Percentiles rank a stretch among this genome's conserved stretches.
phyloP scores from a whole-genome alignment of 2,329 filamentous ascomycete species.

The Microdochium trichocladiopsis region DNA sequence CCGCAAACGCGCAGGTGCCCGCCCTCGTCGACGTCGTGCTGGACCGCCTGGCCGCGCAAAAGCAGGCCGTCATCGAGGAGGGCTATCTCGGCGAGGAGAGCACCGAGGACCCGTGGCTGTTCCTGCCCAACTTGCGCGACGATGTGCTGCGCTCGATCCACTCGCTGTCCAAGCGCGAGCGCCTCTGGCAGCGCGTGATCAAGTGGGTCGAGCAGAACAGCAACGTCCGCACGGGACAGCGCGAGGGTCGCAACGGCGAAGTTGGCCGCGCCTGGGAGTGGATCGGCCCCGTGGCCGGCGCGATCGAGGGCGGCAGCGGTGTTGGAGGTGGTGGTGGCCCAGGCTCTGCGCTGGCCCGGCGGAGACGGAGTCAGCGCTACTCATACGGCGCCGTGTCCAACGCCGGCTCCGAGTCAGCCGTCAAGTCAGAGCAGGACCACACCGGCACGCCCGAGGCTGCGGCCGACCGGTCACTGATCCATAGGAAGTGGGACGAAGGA shows the following conservation, averaged over 20 bases:
- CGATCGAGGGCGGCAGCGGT: not conserved
- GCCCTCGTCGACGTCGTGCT: constrained; percentile 78
- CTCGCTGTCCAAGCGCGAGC: constrained; percentile 65
- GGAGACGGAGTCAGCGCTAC: constrained; percentile 44
- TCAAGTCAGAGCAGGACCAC: constrained; percentile 27
- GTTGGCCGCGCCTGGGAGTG: constrained; percentile 63
- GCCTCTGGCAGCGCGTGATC: constrained; percentile 77
- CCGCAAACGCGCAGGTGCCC: constrained; percentile 68
- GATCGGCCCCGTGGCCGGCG: constrained; percentile 50
- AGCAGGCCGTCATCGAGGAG: constrained; percentile 44
- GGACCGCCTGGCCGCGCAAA: constrained; percentile 75
- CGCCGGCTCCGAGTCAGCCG: constrained; percentile 12
- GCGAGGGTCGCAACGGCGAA: constrained; percentile 60
- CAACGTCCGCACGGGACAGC: constrained; percentile 72
- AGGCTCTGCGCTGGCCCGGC: constrained; percentile 27
- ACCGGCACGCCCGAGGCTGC: constrained; percentile 6
- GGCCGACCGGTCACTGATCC: constrained; percentile 15
- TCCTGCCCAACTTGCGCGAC: constrained; percentile 82
- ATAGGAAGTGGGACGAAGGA: constrained; percentile 29
- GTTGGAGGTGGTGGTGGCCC: too few relatives aligned
- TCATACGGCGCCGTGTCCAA: constrained; percentile 28
- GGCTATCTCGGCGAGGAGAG: constrained; percentile 41
- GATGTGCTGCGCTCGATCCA: constrained; percentile 83
- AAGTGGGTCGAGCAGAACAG: constrained; percentile 87
- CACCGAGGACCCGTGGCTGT: constrained; percentile 70